These are phyloP conservation scores for Picea abies DNA, from an alignment of 83 land plant genomes.

Conservation along the genomic window DNA sequence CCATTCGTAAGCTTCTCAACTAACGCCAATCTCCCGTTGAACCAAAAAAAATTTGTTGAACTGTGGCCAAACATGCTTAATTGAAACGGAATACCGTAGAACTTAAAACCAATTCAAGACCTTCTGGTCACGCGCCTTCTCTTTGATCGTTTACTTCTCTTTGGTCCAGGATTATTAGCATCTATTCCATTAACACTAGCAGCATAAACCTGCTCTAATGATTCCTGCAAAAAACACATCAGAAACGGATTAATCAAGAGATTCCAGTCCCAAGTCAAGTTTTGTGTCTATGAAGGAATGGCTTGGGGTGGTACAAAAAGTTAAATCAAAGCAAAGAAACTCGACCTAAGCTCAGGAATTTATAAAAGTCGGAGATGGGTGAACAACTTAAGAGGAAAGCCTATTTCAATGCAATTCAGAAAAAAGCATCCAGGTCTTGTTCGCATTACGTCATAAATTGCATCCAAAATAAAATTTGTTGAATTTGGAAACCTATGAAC, in stretches of 20 bases:
- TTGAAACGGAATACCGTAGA: no score
- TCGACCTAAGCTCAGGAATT: background rate
- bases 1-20: no score
- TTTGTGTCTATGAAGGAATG: background rate
- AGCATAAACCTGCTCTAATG: slow-evolving; percentile 63
- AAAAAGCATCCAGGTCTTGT: background rate
- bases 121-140: slow-evolving; percentile 58
- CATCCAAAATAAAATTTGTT: background rate
- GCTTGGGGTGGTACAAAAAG: background rate
- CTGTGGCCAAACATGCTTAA: no score
- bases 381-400: background rate
- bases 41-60: no score
- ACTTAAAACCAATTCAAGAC: background rate
- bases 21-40: no score
- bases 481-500: background rate
- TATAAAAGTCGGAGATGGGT: background rate
- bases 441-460: background rate
- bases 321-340: background rate
- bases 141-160: slow-evolving; percentile 80
- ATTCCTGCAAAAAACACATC: slow-evolving; percentile 25
- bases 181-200: slow-evolving; percentile 44
- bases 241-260: background rate
- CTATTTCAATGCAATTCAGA: background rate
- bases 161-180: slow-evolving; percentile 40
- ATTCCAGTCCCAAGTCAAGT: background rate